A percentile compares a stretch with the other conserved stretches of the same genome.
Conservation (phyloP, 768 basidiomycete genomes). For the Suillus discolor region DNA sequence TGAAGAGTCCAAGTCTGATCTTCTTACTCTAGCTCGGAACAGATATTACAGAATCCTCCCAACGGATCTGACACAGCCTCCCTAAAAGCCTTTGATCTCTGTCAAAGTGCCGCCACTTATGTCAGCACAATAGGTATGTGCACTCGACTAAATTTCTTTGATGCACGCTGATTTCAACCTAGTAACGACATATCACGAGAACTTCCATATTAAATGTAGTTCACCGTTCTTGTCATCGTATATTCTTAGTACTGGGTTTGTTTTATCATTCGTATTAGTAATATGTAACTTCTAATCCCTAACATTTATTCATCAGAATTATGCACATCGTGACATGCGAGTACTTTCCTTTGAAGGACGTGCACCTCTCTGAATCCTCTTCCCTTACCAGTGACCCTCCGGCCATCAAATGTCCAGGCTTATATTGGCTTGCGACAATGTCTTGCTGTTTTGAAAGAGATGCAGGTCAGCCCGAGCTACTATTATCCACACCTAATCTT, state of each 20-base stretch:
- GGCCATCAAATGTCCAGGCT: slow-evolving; percentile 72
- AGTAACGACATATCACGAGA: slow-evolving; percentile 61
- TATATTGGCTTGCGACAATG: slow-evolving; percentile 66
- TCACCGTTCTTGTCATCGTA: slow-evolving; percentile 73
- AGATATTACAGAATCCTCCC: slow-evolving; percentile 44
- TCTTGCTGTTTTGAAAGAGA: slow-evolving; percentile 62
- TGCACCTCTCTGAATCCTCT: slow-evolving; percentile 16
- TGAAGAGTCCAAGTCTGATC: slow-evolving; percentile 8
- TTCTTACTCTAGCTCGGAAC: slow-evolving; percentile 39
- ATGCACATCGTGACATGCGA: slow-evolving; percentile 78
- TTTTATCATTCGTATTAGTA: slow-evolving; percentile 12
- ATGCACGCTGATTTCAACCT: slow-evolving; percentile 12
- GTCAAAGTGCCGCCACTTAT: slow-evolving; percentile 73
- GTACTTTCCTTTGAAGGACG: slow-evolving; percentile 24
- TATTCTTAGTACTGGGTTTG: slow-evolving; percentile 73
- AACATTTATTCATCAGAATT: slow-evolving; percentile 46
- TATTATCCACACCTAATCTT: slow-evolving; percentile 13
- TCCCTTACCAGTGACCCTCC: slow-evolving; percentile 57
- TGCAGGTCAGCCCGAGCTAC: slow-evolving; percentile 52
- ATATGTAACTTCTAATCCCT: slow-evolving; percentile 6
- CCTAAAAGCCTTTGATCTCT: slow-evolving; percentile 72
- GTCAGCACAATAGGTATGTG: slow-evolving; percentile 64
- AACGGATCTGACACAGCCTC: slow-evolving; percentile 44
- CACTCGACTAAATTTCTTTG: neutral
- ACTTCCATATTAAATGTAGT: slow-evolving; percentile 58